Conservation (phyloP, 1,284 basidiomycete species). For the Mycena sp. region DNA sequence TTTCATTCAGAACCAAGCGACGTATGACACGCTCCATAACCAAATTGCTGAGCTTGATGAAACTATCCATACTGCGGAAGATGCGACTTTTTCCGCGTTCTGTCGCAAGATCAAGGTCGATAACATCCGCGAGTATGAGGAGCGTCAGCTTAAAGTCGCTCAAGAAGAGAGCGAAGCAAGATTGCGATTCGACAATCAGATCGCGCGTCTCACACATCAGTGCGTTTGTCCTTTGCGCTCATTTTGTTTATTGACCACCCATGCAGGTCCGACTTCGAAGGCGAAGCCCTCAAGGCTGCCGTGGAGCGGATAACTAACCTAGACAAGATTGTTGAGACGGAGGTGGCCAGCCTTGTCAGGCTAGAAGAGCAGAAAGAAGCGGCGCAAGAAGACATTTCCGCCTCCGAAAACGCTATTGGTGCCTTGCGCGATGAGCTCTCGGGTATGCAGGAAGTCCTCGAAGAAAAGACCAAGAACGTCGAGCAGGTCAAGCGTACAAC, state of each 20-base stretch:
- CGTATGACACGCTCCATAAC: constrained; percentile 61
- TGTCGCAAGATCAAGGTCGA: constrained; percentile 84
- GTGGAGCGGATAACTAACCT: constrained; percentile 72
- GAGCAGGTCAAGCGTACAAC: constrained; percentile 83
- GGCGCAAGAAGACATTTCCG: constrained; percentile 72
- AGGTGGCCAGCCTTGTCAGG: constrained; percentile 65
- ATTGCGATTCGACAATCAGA: constrained; percentile 87
- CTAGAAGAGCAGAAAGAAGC: constrained; percentile 67
- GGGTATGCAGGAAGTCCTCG: constrained; percentile 68
- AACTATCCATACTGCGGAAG: constrained; percentile 82
- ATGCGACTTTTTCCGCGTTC: constrained; percentile 83
- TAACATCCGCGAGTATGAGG: constrained; percentile 95
- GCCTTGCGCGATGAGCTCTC: constrained; percentile 69
- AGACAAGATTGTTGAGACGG: constrained; percentile 61
- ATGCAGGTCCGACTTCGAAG: constrained; percentile 79
- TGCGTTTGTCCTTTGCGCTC: constrained; percentile 28
- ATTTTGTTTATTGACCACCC: constrained; percentile 16
- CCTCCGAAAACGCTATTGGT: constrained; percentile 67
- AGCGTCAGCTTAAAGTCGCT: constrained; percentile 88
- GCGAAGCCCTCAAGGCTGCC: constrained; percentile 73
- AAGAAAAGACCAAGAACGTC: constrained; percentile 74
- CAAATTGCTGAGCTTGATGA: constrained; percentile 67
- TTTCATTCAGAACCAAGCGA: constrained; percentile 60
- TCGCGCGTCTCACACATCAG: constrained; percentile 90
- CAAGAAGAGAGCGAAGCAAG: constrained; percentile 89